Evolutionary conservation across 176 grass and related monocot species (phyloP), one percentile per base, ranked within the genome.

Genomic region (Themeda triandra): DNA sequence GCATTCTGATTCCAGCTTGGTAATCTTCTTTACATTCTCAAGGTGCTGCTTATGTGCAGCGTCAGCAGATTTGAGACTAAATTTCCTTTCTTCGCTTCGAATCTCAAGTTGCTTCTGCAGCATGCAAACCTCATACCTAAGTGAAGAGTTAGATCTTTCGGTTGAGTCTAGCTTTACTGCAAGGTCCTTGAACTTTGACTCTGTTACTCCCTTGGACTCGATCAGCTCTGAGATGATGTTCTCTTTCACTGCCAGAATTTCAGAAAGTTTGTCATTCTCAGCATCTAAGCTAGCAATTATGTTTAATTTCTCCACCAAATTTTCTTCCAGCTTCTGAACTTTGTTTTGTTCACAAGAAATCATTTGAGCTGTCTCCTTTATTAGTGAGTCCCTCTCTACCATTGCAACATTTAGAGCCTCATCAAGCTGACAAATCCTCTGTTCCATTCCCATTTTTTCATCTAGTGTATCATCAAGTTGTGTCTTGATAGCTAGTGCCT

Each of bases 81-180:
- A 92, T 58, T 94, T 92, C 66, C 91, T 92, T 80, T 98, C 96
- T 66, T 94, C 91, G 23, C 87, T 95, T 83, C 91, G 85, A 92
- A 98, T 95, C 74, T 98, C 96, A 81, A 94, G 89, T 88, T 98
- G 93, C 75, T 98, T 95, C 80, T 95, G 91, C 87, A 95, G 85
- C 86, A 98, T 92, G 84, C 91, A 98, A 76, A 95, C 91, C 77
- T 98, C 96, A 71, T 98, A 98, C 56, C 78, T 89, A 71, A 95
- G 83, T 82, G 96, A 94, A 83, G 96, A 89, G 72, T 95, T 95
- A 48, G 78, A 59, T 79, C 83, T 94, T 84, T 98, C 91, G 2
- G 88, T 64, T 30, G 83, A 86, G 58, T 95, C 86, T 40, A 95
- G 72, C 70, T 86, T 92, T 44, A 37, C 78, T 8, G 63, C 63